A percentile compares a stretch with the other conserved stretches of the same genome.
These are phyloP conservation scores for Diaporthe vaccinii DNA, from an alignment of 2,329 filamentous ascomycete genomes.

Conservation along the genomic window DNA sequence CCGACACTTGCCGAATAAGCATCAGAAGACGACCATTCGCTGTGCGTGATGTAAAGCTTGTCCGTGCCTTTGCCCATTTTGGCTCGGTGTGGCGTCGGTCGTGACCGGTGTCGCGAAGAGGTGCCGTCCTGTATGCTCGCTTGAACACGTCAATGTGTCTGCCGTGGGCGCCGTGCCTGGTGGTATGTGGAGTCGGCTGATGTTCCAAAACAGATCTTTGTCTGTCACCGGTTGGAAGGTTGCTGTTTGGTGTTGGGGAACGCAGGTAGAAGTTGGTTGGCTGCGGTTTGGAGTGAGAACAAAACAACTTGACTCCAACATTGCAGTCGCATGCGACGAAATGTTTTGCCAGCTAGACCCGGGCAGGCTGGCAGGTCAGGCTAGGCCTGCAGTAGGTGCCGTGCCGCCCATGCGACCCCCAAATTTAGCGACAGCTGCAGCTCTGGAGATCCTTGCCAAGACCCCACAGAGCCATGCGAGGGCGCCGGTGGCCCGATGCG, in stretches of 20 bases:
- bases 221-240: not conserved
- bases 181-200: not conserved
- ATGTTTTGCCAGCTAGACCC: conserved; percentile 32
- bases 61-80: conserved; percentile 67
- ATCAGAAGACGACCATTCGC: conserved; percentile 94
- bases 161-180: conserved; percentile 1
- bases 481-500: conserved; percentile 8
- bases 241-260: not conserved
- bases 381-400: conserved; percentile 9
- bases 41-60: conserved; percentile 87
- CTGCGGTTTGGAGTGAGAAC: not conserved
- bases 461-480: conserved; percentile 30
- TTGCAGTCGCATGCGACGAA: conserved; percentile 26
- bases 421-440: conserved; percentile 37
- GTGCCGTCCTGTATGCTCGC: not conserved
- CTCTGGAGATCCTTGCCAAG: conserved; percentile 34
- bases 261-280: not conserved
- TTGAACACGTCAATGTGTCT: not conserved
- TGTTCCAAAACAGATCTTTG: conserved; percentile 1
- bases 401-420: conserved; percentile 23
- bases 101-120: not conserved
- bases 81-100: conserved; percentile 32
- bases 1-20: conserved; percentile 87
- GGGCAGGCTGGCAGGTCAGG: not conserved
- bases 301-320: not conserved